Conservation (phyloP, 2,329 filamentous ascomycete genomes). For the Fusarium marasasianum region DNA sequence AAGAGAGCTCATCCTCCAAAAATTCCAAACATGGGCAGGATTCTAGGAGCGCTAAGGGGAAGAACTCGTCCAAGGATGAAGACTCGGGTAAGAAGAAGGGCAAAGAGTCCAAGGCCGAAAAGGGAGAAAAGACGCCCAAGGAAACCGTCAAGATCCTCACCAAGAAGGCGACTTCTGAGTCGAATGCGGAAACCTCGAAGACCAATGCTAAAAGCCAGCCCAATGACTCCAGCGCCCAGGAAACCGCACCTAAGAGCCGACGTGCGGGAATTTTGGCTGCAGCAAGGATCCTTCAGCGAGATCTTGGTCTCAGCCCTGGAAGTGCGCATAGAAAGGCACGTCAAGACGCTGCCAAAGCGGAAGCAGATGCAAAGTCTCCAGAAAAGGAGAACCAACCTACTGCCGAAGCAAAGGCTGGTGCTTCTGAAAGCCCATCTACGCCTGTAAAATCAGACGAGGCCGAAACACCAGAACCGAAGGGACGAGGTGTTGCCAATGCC, state of each 20-base stretch:
- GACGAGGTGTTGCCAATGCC: conserved; percentile 29
- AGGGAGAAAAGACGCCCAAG: conserved; percentile 61
- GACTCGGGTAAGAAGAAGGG: conserved; percentile 70
- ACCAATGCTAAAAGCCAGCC: conserved; percentile 50
- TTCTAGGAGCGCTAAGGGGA: conserved; percentile 59
- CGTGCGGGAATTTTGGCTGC: conserved; percentile 70
- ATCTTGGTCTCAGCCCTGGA: conserved; percentile 71
- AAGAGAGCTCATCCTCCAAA: conserved; percentile 57
- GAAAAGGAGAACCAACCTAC: conserved; percentile 45
- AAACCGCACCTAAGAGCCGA: conserved; percentile 61
- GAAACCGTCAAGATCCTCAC: conserved; percentile 72
- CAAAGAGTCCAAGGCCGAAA: conserved; percentile 67
- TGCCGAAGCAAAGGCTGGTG: conserved; percentile 4
- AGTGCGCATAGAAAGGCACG: conserved; percentile 69
- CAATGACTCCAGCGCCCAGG: conserved; percentile 43
- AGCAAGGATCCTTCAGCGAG: conserved; percentile 71
- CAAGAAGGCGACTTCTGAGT: conserved; percentile 64
- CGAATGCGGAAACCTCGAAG: conserved; percentile 58
- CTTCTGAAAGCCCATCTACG: conserved; percentile 35
- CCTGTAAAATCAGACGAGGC: conserved; percentile 31
- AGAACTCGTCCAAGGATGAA: conserved; percentile 54
- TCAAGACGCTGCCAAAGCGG: conserved; percentile 66
- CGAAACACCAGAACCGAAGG: conserved; percentile 33
- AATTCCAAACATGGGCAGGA: conserved; percentile 67
- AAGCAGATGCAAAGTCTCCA: conserved; percentile 56